Evolutionary conservation across 257 asterid species (phyloP), one percentile per base, ranked within the genome.

Genomic region (Capsicum chinense): DNA sequence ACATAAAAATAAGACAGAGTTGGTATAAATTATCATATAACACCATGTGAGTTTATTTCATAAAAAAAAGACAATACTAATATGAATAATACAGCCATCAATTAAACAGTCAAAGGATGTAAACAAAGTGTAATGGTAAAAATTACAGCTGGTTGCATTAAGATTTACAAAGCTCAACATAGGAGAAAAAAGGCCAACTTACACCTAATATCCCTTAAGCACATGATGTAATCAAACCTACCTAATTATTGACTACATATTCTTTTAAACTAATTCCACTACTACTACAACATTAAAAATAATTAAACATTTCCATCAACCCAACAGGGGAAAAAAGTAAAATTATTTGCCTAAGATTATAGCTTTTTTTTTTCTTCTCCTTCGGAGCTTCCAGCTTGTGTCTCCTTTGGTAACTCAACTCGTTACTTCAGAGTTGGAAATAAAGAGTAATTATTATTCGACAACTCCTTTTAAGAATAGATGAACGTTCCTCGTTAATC

Each of bases 401-500:
- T 5, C 44, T 39, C 44, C 44, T 39, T 39, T 39, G 44, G 44
- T 39, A 39, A 39, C 44, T 39, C 5, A 39, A 39, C 3, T 2
- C 44, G 44, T 39, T 39, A 39, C 44, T 39, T 39, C 5, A 39
- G 4, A 39, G 44, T 39, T 39, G 5, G 5, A 39, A 39, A 39
- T 39, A 3, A 39, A 39, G 5, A 39, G 44, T 39, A 39, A 3
- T 39, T 39, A 39, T 39, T 39, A 39, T 39, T 0, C 4, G 44
- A 39, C 5, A 39, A 39, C 5, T 39, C 44, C 44, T 4, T 39
- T 26, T 68, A 58, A 97, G 82, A 89, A 97, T 80, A 98, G 99
- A 64, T 97, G 98, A 1, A 97, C 94, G 82, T 93, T 93, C 87
- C 91, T 93, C 47, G 89, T 92, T 85, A 97, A 86, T 16, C 97